Evolutionary conservation across 2,329 filamentous ascomycete species (phyloP).

Genomic region (Xylogone sp.): DNA sequence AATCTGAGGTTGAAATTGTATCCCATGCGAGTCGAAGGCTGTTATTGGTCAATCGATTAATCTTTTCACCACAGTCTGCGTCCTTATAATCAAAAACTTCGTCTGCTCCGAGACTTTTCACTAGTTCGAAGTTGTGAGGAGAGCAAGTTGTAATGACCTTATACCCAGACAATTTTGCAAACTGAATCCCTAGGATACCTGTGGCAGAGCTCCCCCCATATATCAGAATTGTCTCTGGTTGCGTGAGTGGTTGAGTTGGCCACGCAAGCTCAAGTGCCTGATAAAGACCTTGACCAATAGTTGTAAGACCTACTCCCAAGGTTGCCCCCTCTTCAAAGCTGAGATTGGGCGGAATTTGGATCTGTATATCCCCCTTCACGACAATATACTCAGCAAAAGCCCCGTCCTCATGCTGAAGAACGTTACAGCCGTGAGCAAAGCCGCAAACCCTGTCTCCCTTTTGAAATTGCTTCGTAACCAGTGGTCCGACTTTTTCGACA

Average conservation of each 20-base stretch:
- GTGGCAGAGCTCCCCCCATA: slow-evolving; percentile 41
- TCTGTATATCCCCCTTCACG: too few species aligned
- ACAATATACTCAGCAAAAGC: too few species aligned
- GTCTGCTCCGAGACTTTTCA: slow-evolving; percentile 29
- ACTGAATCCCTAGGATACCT: slow-evolving; percentile 33
- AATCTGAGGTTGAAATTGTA: background rate
- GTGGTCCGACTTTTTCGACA: slow-evolving; percentile 29
- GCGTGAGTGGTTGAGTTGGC: slow-evolving; percentile 23
- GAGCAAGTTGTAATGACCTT: slow-evolving; percentile 34
- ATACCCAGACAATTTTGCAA: slow-evolving; percentile 29
- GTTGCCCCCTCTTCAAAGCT: slow-evolving; percentile 31
- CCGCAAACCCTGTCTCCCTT: slow-evolving; percentile 25
- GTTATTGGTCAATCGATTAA: slow-evolving; percentile 11
- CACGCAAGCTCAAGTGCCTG: slow-evolving; percentile 30
- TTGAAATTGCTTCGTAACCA: slow-evolving; percentile 19
- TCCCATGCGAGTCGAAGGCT: background rate
- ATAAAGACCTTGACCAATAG: slow-evolving; percentile 36
- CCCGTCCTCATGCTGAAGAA: too few species aligned
- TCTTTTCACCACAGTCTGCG: slow-evolving; percentile 30
- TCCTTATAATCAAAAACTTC: slow-evolving; percentile 38
- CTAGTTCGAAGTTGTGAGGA: slow-evolving; percentile 27
- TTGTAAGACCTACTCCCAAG: slow-evolving; percentile 35
- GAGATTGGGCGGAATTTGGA: slow-evolving; percentile 31
- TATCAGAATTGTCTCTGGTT: slow-evolving; percentile 29
- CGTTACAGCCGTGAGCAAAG: slow-evolving; percentile 24